phyloP scores from a whole-genome alignment of 164 flowering plant species.

The Amborella trichopoda region DNA sequence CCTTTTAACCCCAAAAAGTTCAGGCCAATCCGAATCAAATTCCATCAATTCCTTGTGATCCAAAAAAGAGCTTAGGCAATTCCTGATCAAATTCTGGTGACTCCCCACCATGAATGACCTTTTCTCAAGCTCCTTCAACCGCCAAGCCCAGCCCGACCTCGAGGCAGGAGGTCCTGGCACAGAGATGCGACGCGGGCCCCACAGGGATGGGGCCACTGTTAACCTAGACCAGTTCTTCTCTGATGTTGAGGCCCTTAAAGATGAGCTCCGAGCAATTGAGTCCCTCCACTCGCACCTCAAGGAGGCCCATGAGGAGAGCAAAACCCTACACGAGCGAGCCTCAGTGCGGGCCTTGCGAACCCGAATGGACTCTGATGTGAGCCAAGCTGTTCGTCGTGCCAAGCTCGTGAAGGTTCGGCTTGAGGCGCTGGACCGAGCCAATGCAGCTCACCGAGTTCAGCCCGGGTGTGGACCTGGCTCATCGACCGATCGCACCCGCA shows the following conservation, averaged over 20 bases:
- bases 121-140: conserved; percentile 9
- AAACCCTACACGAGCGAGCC: conserved; percentile 26
- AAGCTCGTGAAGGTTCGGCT: conserved; percentile 21
- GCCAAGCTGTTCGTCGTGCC: conserved; percentile 14
- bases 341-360: conserved; percentile 20
- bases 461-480: conserved; percentile 27
- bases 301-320: conserved; percentile 19
- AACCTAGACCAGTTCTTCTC: conserved; percentile 33
- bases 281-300: conserved; percentile 14
- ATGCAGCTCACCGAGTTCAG: conserved; percentile 21
- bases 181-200: conserved; percentile 5
- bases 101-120: conserved; percentile 17
- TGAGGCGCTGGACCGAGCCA: conserved; percentile 23
- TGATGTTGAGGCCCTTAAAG: conserved; percentile 28
- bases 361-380: conserved; percentile 19
- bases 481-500: conserved; percentile 25
- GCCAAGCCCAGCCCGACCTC: neutral
- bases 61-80: too few relatives aligned
- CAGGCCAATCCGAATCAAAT: too few relatives aligned
- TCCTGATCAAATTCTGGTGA: too few relatives aligned
- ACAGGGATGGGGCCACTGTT: conserved; percentile 3
- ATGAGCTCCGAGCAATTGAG: conserved; percentile 25
- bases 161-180: conserved; percentile 1
- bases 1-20: too few relatives aligned
- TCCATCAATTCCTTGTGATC: too few relatives aligned